Conservation (phyloP, 805 yeast species). For the Spathaspora boniae region DNA sequence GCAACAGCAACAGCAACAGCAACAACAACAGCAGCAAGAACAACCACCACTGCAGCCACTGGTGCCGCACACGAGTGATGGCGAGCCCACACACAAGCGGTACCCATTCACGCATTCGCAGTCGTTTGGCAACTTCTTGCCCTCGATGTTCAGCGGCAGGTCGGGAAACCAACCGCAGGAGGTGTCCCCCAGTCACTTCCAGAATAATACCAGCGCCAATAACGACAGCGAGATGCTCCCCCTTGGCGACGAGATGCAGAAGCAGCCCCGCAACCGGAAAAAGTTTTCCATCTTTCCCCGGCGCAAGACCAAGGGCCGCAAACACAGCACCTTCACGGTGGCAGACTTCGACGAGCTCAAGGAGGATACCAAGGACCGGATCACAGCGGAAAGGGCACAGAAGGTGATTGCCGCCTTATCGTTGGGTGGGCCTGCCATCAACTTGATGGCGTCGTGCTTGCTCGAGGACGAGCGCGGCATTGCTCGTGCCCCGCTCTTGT, state of each 20-base stretch:
- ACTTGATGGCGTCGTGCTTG: constrained; percentile 71
- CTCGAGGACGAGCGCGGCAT: constrained; percentile 72
- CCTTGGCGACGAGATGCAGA: constrained; percentile 13
- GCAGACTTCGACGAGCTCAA: constrained; percentile 13
- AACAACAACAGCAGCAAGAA: not conserved
- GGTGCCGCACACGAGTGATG: not conserved
- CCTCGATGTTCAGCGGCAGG: constrained; percentile 10
- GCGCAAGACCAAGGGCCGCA: constrained; percentile 21
- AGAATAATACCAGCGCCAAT: not conserved
- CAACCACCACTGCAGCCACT: not conserved
- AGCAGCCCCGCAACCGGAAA: constrained; percentile 18
- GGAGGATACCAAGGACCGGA: constrained; percentile 18
- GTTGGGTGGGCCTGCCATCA: constrained; percentile 70
- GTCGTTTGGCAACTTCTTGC: constrained; percentile 14
- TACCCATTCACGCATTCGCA: constrained; percentile 10
- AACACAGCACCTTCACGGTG: constrained; percentile 16
- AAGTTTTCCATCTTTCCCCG: constrained; percentile 19
- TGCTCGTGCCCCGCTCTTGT: constrained; percentile 76
- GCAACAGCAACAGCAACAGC: not conserved
- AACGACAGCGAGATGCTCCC: constrained; percentile 4
- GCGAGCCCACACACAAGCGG: not conserved
- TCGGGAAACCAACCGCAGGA: constrained; percentile 9
- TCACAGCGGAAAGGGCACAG: constrained; percentile 35
- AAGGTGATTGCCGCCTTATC: constrained; percentile 41
- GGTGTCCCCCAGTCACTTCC: too few species aligned